Base-by-base conservation (phyloP, 2,329 filamentous ascomycete species). In the Botrytis aclada region DNA sequence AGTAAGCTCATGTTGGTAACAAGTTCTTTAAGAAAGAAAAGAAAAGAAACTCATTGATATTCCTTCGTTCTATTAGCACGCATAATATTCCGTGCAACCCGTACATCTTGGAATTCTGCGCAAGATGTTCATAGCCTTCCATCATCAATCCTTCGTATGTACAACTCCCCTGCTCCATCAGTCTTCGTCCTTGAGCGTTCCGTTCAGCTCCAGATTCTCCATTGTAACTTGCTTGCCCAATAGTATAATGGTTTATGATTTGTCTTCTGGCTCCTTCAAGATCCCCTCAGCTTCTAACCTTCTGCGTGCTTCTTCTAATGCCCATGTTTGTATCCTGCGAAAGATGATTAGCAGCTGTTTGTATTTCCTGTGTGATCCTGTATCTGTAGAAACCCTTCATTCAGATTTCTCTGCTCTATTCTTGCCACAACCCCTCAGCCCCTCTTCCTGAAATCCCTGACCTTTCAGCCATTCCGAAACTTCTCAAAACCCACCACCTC, bases 271-370 rank as follows among this genome's bases (percentile, higher is more conserved):
- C 80, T 98, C 95, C 81, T 93, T 89, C 81, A 98, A 85, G 81
- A 98, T 95, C 74, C 96, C 96, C 86, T 99, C 96, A 74, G 90
- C 92, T 86, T 99, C 96, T 88, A 99, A 90, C 86, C 96, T 89
- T 86, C 96, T 89, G 81, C 96, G 89, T 70, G 96, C 96, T 86
- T 99, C 96, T 85, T 99, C 96, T 61, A 99, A 90, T 76, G 96
- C 96, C 96, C 96, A 99, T 72, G 95, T 98, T 87, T 98, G 96
- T 89, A 99, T 98, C 83, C 96, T 99, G 80, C 74, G 7, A 20
- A 10, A 43, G 18, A 16, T 16, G 1, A 6, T 70, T 64, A 70
- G 69, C 39, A 20, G 14, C n/a, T 29, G 8, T 58, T 43, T 71
- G 43, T 47, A 22, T 25, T 10, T 41, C 43, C 12, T 32, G 16